Conservation (phyloP, 441 rosid species). For the Daphne laureola region DNA sequence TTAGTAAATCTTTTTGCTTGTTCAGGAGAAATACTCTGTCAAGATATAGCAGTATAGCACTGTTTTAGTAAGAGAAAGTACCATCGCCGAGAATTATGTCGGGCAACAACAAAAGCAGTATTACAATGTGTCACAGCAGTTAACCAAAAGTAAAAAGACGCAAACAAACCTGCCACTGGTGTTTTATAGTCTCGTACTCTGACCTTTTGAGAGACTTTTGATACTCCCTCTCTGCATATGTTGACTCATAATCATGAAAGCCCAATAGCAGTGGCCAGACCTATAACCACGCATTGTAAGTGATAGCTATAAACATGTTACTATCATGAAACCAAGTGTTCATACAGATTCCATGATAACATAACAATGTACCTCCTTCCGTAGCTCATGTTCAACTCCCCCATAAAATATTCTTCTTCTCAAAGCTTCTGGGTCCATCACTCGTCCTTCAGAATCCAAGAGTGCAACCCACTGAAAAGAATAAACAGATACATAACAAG, state of each 20-base stretch:
- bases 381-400: slow-evolving; percentile 70
- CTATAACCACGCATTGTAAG: slow-evolving; percentile 26
- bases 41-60: slow-evolving; percentile 11
- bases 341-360: slow-evolving; percentile 9
- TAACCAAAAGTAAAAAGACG: slow-evolving; percentile 4
- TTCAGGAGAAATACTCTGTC: slow-evolving; percentile 79
- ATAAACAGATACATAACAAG: too few species aligned
- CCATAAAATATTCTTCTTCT: slow-evolving; percentile 90
- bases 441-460: slow-evolving; percentile 87
- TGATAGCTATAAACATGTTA: too few species aligned
- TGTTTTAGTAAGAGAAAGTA: background rate
- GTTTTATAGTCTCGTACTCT: slow-evolving; percentile 73
- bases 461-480: slow-evolving; percentile 66
- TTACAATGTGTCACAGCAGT: background rate
- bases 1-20: slow-evolving; percentile 93
- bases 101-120: background rate
- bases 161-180: slow-evolving; percentile 82
- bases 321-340: background rate
- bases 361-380: slow-evolving; percentile 67
- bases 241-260: slow-evolving; percentile 71
- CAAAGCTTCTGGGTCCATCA: slow-evolving; percentile 60
- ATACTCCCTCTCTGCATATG: slow-evolving; percentile 82
- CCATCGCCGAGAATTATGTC: background rate
- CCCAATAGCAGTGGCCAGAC: slow-evolving; percentile 91
- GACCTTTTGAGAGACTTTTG: slow-evolving; percentile 44